Conservation (phyloP, 2,329 filamentous ascomycete species). For the Xylaria digitata region DNA sequence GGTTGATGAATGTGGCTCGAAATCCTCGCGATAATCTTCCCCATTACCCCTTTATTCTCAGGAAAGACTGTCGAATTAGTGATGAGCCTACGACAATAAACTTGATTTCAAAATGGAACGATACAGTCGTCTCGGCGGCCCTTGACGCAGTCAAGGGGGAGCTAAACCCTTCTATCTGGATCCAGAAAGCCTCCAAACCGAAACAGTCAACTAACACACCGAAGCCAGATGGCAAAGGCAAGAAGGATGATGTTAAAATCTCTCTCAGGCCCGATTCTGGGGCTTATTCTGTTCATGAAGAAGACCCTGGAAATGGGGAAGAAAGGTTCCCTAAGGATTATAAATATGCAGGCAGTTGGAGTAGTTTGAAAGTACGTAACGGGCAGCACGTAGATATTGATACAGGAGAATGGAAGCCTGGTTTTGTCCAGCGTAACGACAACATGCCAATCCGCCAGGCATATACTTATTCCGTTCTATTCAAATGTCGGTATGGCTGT, state of each 20-base stretch:
- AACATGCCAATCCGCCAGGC: background rate
- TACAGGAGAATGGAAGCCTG: conserved; percentile 1
- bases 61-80: background rate
- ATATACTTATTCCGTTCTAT: conserved; percentile 4
- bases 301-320: background rate
- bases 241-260: background rate
- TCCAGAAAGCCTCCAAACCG: conserved; percentile 6
- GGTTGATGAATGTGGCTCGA: background rate
- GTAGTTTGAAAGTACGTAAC: background rate
- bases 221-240: background rate
- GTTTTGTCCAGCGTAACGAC: background rate
- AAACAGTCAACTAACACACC: background rate
- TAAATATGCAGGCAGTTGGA: background rate
- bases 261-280: background rate
- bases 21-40: background rate
- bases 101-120: conserved; percentile 8
- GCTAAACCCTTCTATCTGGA: background rate
- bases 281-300: conserved; percentile 5
- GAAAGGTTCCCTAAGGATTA: background rate
- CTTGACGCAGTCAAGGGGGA: background rate
- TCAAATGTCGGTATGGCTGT: conserved; percentile 1
- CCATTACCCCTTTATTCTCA: background rate
- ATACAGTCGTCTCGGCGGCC: background rate
- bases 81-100: background rate
- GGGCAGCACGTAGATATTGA: background rate